phyloP scores from a whole-genome alignment of 2,329 filamentous ascomycete species.

The Xylariaceae sp. region DNA sequence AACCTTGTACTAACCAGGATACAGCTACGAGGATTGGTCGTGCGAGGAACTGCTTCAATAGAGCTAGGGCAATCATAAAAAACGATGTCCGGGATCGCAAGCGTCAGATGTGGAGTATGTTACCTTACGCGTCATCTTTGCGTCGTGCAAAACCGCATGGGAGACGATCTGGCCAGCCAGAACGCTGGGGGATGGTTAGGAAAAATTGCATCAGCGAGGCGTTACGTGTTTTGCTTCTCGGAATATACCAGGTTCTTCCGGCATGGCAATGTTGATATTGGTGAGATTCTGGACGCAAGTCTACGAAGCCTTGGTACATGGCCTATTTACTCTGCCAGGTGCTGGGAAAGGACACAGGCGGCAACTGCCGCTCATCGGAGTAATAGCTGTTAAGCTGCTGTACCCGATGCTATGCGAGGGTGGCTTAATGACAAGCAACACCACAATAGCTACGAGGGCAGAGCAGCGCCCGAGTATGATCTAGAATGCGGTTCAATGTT shows the following conservation, averaged over 20 bases:
- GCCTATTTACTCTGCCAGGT: too few species aligned
- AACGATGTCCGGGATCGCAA: not conserved
- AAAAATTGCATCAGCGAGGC: slow-evolving; percentile 26
- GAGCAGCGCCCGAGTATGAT: too few species aligned
- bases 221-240: slow-evolving; percentile 21
- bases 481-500: too few species aligned
- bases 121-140: not conserved
- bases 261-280: too few species aligned
- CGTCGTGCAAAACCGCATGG: not conserved
- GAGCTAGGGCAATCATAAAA: not conserved
- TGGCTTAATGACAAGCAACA: too few species aligned
- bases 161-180: slow-evolving; percentile 3
- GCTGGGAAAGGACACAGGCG: too few species aligned
- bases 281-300: too few species aligned
- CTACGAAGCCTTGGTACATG: too few species aligned
- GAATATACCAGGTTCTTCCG: slow-evolving; percentile 11
- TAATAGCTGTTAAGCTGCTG: too few species aligned
- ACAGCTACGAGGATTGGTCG: slow-evolving; percentile 98
- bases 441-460: too few species aligned
- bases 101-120: not conserved
- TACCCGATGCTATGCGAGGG: too few species aligned
- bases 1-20: slow-evolving; percentile 14
- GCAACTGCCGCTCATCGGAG: too few species aligned
- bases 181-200: not conserved
- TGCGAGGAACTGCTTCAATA: slow-evolving; percentile 85